phyloP scores from a whole-genome alignment of 768 basidiomycete genomes.

The Ramaria sp. region DNA sequence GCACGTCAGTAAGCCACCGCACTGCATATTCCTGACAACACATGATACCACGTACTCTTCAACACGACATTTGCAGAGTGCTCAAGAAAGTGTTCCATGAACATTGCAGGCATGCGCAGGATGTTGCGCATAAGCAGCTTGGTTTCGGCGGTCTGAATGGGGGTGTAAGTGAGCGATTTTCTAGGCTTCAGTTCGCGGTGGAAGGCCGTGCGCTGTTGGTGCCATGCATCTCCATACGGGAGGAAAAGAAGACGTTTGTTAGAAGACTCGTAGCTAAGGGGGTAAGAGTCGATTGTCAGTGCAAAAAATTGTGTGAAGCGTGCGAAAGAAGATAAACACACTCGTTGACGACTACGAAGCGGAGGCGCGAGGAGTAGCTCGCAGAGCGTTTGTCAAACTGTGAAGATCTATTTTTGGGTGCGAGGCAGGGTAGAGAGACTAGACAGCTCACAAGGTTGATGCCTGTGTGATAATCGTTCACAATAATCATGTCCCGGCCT shows the following conservation, averaged over 20 bases:
- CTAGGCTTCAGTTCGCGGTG: not conserved
- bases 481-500: not conserved
- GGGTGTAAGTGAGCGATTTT: constrained; percentile 29
- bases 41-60: not conserved
- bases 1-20: not conserved
- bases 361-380: constrained; percentile 37
- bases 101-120: not conserved
- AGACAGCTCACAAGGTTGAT: not conserved
- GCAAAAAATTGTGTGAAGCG: not conserved
- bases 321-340: constrained; percentile 10
- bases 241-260: constrained; percentile 37
- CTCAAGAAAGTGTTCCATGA: not conserved
- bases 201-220: constrained; percentile 29
- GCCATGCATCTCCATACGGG: constrained; percentile 33
- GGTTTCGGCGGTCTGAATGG: constrained; percentile 38
- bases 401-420: not conserved
- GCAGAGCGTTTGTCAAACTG: constrained; percentile 34
- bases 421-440: not conserved
- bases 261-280: constrained; percentile 31
- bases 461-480: not conserved
- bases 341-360: constrained; percentile 30
- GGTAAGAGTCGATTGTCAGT: not conserved
- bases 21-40: too few relatives aligned
- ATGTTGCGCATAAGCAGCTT: constrained; percentile 33
- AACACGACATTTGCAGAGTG: not conserved